Percentiles rank a stretch among this genome's conserved stretches.
phyloP scores from a whole-genome alignment of 139 green algal species.

The Microglena sp. region DNA sequence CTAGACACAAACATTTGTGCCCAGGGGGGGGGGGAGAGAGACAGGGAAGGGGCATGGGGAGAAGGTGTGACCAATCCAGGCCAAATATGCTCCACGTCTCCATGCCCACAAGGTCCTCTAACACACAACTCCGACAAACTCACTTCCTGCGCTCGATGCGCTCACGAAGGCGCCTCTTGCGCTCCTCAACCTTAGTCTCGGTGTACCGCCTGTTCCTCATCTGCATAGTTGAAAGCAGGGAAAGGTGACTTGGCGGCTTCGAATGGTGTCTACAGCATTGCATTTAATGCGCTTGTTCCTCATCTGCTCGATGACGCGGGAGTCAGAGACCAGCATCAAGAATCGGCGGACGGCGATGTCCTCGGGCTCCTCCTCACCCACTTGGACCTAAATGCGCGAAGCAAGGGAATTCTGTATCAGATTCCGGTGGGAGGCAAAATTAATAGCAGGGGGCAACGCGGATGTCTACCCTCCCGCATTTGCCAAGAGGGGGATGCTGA shows the following conservation, averaged over 20 bases:
- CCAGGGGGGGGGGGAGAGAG: neutral
- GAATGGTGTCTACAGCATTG: neutral
- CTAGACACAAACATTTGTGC: no score
- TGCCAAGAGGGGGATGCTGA: neutral
- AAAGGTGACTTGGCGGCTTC: neutral
- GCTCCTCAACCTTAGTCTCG: slow-evolving; percentile 45
- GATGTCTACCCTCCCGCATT: neutral
- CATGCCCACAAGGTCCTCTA: neutral
- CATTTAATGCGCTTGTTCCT: slow-evolving; percentile 4
- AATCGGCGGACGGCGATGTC: slow-evolving; percentile 46
- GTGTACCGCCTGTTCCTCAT: slow-evolving; percentile 27
- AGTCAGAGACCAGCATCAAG: slow-evolving; percentile 48
- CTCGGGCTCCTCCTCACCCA: slow-evolving; percentile 47
- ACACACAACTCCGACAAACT: slow-evolving; percentile 1
- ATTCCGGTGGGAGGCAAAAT: no score
- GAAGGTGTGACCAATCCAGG: neutral
- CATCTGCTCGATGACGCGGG: slow-evolving; percentile 40
- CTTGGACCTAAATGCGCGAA: slow-evolving; percentile 20
- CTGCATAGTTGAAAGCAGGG: slow-evolving; percentile 15
- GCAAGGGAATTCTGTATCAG: no score
- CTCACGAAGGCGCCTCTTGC: slow-evolving; percentile 39
- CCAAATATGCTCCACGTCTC: neutral
- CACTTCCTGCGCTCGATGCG: slow-evolving; percentile 34
- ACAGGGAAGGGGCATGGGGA: neutral
- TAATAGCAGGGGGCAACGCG: no score